Evolutionary conservation across 176 grass and related monocot genomes (phyloP).

Genomic region (Pontederia crassipes): DNA sequence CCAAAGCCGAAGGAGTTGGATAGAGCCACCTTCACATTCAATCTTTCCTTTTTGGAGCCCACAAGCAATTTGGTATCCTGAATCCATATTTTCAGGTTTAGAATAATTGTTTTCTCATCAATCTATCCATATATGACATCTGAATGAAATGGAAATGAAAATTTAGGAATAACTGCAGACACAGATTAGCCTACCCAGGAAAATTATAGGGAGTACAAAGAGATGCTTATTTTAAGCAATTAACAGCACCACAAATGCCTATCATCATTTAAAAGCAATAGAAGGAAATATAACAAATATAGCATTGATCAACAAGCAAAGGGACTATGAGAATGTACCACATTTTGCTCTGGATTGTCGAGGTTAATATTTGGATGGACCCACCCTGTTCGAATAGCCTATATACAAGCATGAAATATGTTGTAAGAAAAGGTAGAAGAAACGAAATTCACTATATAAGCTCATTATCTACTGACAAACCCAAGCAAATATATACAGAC

Average conservation of each 20-base stretch:
- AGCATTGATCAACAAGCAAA: too few relatives aligned
- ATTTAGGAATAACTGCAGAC: too few relatives aligned
- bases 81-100: conserved; percentile 14
- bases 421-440: conserved; percentile 14
- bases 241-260: too few relatives aligned
- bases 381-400: conserved; percentile 99
- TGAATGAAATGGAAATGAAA: background rate
- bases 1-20: conserved; percentile 96
- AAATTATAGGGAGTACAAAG: too few relatives aligned
- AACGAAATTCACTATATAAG: too few relatives aligned
- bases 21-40: conserved; percentile 71
- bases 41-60: conserved; percentile 74
- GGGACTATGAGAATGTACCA: conserved; percentile 42
- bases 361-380: conserved; percentile 98
- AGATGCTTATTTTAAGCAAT: too few relatives aligned
- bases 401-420: too few relatives aligned
- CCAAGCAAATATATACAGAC: too few relatives aligned
- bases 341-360: conserved; percentile 68
- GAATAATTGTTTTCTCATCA: background rate
- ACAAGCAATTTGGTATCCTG: conserved; percentile 58
- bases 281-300: too few relatives aligned
- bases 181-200: too few relatives aligned
- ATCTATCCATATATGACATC: background rate
- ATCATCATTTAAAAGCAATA: too few relatives aligned
- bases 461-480: too few relatives aligned